Evolutionary conservation across 2,329 filamentous ascomycete species (phyloP).

Genomic region (Colletotrichum sp.): DNA sequence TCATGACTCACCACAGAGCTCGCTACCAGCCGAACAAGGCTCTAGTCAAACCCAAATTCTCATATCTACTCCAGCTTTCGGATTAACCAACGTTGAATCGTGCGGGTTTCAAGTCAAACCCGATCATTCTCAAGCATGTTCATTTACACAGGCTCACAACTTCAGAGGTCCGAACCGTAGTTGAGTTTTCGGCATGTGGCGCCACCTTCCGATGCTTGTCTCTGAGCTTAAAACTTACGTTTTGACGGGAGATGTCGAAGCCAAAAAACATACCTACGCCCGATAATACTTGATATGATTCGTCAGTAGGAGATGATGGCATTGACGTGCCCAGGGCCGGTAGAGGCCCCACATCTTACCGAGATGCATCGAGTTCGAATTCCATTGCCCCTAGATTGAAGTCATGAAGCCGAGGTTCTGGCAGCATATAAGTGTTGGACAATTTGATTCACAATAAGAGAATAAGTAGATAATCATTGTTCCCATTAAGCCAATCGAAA

Average conservation of each 20-base stretch:
- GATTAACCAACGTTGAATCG: background rate
- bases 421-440: background rate
- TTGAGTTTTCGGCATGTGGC: background rate
- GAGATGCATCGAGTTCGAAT: background rate
- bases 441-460: background rate
- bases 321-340: background rate
- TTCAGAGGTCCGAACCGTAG: background rate
- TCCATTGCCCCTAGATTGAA: background rate
- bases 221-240: background rate
- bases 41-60: background rate
- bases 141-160: background rate
- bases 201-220: background rate
- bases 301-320: background rate
- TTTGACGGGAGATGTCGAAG: background rate
- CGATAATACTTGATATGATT: background rate
- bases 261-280: background rate
- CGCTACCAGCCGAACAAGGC: background rate
- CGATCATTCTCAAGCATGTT: background rate
- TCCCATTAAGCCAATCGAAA: background rate
- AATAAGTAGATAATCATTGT: background rate
- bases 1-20: background rate
- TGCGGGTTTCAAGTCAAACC: background rate
- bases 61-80: background rate
- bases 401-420: background rate
- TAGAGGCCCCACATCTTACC: background rate